Evolutionary conservation across 768 basidiomycete species (phyloP).

Genomic region (Mycena galopus): DNA sequence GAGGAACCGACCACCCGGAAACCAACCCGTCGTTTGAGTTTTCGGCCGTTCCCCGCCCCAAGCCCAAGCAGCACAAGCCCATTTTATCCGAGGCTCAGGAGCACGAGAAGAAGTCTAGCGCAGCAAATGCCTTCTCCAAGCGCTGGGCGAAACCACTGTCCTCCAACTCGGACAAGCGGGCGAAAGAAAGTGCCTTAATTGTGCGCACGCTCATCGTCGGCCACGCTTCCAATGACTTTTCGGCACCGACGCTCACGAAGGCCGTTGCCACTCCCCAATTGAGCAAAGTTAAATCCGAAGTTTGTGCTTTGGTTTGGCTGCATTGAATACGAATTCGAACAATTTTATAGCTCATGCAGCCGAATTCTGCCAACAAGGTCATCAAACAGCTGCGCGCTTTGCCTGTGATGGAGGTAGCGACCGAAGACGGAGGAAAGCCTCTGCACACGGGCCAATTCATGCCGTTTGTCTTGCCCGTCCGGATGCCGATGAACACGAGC

Average conservation of each 20-base stretch:
- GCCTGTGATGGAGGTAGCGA: slow-evolving; percentile 58
- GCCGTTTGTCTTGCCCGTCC: slow-evolving; percentile 79
- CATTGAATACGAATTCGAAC: neutral
- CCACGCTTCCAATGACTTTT: slow-evolving; percentile 45
- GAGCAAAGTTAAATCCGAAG: slow-evolving; percentile 69
- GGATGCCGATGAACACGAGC: slow-evolving; percentile 72
- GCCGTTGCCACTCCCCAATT: slow-evolving; percentile 64
- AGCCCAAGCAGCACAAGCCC: slow-evolving; percentile 47
- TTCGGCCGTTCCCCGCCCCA: slow-evolving; percentile 54
- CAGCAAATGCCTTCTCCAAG: slow-evolving; percentile 51
- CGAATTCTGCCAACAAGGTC: slow-evolving; percentile 77
- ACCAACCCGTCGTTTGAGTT: slow-evolving; percentile 58
- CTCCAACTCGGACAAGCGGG: slow-evolving; percentile 67
- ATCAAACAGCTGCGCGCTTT: slow-evolving; percentile 78
- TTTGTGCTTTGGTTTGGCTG: neutral
- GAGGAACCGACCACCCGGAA: slow-evolving; percentile 23
- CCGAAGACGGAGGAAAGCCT: slow-evolving; percentile 32
- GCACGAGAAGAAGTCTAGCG: slow-evolving; percentile 55
- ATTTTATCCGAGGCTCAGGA: slow-evolving; percentile 52
- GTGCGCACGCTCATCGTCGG: slow-evolving; percentile 81
- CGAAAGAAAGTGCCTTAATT: slow-evolving; percentile 72
- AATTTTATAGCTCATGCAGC: slow-evolving; percentile 66
- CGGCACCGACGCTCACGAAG: slow-evolving; percentile 55
- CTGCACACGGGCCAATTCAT: slow-evolving; percentile 68
- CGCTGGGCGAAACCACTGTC: slow-evolving; percentile 44